Evolutionary conservation across 1,284 basidiomycete species (phyloP).

Genomic region (Cryptococcus deneoformans): DNA sequence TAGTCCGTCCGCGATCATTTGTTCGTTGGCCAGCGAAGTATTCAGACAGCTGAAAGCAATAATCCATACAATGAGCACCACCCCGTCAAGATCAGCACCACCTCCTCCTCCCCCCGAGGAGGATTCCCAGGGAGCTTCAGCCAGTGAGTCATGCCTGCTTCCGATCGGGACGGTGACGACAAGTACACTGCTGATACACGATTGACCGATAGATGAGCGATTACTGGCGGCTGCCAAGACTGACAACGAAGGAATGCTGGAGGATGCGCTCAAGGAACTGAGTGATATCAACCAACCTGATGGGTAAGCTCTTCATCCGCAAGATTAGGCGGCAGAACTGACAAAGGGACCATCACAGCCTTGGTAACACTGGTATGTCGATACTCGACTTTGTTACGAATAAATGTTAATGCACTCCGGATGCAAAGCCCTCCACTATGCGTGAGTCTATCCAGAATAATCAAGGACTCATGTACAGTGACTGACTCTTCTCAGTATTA

Average conservation of each 20-base stretch:
- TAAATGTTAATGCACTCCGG: too few species aligned
- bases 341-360: slow-evolving; percentile 45
- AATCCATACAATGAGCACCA: too few species aligned
- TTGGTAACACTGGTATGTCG: slow-evolving; percentile 66
- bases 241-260: slow-evolving; percentile 69
- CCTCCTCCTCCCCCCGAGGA: slow-evolving; percentile 17
- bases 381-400: not conserved
- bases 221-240: slow-evolving; percentile 69
- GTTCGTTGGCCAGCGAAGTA: too few species aligned
- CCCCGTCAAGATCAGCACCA: too few species aligned
- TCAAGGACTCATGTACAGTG: not conserved
- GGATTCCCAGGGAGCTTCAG: slow-evolving; percentile 35
- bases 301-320: slow-evolving; percentile 55
- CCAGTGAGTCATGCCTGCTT: slow-evolving; percentile 31
- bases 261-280: slow-evolving; percentile 59
- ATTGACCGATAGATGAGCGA: slow-evolving; percentile 51
- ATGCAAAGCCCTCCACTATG: slow-evolving; percentile 67
- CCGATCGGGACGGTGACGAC: not conserved
- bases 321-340: too few species aligned
- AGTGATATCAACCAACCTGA: slow-evolving; percentile 73
- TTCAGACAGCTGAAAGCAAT: too few species aligned
- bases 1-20: too few species aligned
- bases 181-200: not conserved
- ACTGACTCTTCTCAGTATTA: too few species aligned
- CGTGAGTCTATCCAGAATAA: slow-evolving; percentile 55